Percentiles rank a stretch among this genome's conserved stretches.
Conservation (phyloP, 805 yeast genomes). For the Zygotorulaspora sp. region DNA sequence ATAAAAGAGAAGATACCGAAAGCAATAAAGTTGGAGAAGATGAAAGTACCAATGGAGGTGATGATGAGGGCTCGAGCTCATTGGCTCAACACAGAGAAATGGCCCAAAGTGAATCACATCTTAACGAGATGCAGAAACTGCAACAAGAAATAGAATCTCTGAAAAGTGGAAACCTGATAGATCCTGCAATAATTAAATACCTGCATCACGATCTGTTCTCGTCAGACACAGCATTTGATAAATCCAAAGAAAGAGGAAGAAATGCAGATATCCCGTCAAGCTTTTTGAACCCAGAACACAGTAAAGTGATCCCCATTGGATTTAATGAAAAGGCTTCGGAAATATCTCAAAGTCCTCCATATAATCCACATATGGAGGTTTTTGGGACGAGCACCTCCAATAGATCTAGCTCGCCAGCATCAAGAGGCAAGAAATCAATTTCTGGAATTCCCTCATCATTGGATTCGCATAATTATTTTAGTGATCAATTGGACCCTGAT, state of each 20-base stretch:
- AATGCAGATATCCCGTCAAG: neutral
- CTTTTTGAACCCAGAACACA: neutral
- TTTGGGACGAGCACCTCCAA: neutral
- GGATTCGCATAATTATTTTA: slow-evolving; percentile 8
- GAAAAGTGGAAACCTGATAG: slow-evolving; percentile 7
- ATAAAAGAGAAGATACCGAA: too few relatives aligned
- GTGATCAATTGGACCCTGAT: slow-evolving; percentile 3
- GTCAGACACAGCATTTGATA: neutral
- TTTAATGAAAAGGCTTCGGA: neutral
- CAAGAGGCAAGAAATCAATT: slow-evolving; percentile 5
- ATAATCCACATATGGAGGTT: neutral
- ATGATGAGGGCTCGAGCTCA: too few relatives aligned
- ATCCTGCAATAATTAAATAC: slow-evolving; percentile 7
- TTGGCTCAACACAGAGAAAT: too few relatives aligned
- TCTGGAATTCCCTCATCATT: slow-evolving; percentile 5
- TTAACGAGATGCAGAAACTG: slow-evolving; percentile 6
- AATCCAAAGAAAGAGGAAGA: neutral
- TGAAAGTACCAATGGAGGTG: neutral
- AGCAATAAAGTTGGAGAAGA: too few relatives aligned
- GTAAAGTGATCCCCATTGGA: neutral
- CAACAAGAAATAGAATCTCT: slow-evolving; percentile 12
- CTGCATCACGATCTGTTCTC: slow-evolving; percentile 1
- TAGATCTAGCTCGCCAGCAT: slow-evolving; percentile 7
- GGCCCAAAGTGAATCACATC: too few relatives aligned
- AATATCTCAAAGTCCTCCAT: neutral